A percentile compares a stretch with the other conserved stretches of the same genome.
Conservation (phyloP, 2,329 filamentous ascomycete genomes). For the Cryphonectria parasitica region DNA sequence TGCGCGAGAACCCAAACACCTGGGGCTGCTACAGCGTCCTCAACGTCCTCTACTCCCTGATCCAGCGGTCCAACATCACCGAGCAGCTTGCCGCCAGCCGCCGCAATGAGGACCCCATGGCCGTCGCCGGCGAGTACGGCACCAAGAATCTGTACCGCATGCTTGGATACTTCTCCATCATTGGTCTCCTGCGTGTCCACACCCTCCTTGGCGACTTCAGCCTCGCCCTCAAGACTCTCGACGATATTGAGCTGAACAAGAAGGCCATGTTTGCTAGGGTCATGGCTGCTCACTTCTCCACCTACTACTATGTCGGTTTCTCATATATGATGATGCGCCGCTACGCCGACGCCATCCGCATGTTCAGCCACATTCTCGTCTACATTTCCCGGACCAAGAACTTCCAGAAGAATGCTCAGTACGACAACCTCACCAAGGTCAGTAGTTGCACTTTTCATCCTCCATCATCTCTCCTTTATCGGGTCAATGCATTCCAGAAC, state of each 20-base stretch:
- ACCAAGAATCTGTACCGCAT: constrained; percentile 94
- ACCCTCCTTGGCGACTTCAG: constrained; percentile 97
- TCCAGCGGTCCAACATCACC: constrained; percentile 96
- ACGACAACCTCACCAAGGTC: constrained; percentile 93
- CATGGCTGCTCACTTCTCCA: constrained; percentile 99
- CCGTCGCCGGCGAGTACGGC: constrained; percentile 93
- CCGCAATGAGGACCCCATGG: constrained; percentile 84
- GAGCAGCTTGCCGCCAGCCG: constrained; percentile 96
- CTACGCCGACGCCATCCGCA: constrained; percentile 98
- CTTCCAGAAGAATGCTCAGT: constrained; percentile 99
- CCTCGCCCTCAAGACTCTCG: constrained; percentile 96
- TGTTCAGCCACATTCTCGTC: constrained; percentile 99
- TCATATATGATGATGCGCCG: constrained; percentile 99
- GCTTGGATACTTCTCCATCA: constrained; percentile 99
- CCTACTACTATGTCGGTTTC: constrained; percentile 99
- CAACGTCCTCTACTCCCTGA: constrained; percentile 98
- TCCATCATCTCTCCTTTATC: no score
- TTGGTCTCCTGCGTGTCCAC: constrained; percentile 94
- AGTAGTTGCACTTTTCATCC: not conserved
- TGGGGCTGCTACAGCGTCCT: constrained; percentile 99
- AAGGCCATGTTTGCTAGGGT: constrained; percentile 99
- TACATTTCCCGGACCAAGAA: constrained; percentile 99
- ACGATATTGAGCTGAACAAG: constrained; percentile 99
- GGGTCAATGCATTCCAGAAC: not conserved
- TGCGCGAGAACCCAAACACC: constrained; percentile 96